Conservation (phyloP, 2,329 filamentous ascomycete species). For the Furcasterigmium furcatum region DNA sequence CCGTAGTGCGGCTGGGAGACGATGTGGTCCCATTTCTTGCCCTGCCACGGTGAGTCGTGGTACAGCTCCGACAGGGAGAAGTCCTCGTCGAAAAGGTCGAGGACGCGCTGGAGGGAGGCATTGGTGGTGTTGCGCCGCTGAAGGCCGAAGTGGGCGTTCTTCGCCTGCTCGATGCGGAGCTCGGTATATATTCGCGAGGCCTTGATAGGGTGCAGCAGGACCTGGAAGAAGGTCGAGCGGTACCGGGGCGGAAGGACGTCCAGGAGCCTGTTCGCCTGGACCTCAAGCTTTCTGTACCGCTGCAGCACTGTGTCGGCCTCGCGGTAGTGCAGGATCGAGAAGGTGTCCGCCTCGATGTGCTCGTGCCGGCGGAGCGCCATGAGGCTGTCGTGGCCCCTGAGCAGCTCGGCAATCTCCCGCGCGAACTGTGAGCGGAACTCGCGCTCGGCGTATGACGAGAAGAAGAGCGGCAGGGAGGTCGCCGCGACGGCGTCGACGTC, state of each 20-base stretch:
- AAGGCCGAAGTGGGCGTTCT: conserved; percentile 50
- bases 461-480: conserved; percentile 34
- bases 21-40: conserved; percentile 55
- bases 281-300: conserved; percentile 47
- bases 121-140: conserved; percentile 58
- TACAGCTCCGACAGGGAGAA: conserved; percentile 46
- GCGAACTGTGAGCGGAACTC: conserved; percentile 47
- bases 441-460: conserved; percentile 40
- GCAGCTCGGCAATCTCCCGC: conserved; percentile 41
- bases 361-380: conserved; percentile 57
- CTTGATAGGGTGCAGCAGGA: conserved; percentile 57
- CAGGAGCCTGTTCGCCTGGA: conserved; percentile 41
- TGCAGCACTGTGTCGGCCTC: conserved; percentile 40
- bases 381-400: conserved; percentile 48
- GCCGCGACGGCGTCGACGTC: conserved; percentile 43
- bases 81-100: conserved; percentile 48
- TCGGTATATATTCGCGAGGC: conserved; percentile 53
- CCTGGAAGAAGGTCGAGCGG: conserved; percentile 55
- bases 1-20: conserved; percentile 46
- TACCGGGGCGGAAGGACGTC: conserved; percentile 27
- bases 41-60: conserved; percentile 41
- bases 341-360: conserved; percentile 51
- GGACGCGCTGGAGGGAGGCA: conserved; percentile 36
- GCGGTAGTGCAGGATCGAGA: conserved; percentile 60
- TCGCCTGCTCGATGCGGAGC: conserved; percentile 40